Evolutionary conservation across 2,329 filamentous ascomycete genomes (phyloP).

Genomic region (Diaporthe ampelina): DNA sequence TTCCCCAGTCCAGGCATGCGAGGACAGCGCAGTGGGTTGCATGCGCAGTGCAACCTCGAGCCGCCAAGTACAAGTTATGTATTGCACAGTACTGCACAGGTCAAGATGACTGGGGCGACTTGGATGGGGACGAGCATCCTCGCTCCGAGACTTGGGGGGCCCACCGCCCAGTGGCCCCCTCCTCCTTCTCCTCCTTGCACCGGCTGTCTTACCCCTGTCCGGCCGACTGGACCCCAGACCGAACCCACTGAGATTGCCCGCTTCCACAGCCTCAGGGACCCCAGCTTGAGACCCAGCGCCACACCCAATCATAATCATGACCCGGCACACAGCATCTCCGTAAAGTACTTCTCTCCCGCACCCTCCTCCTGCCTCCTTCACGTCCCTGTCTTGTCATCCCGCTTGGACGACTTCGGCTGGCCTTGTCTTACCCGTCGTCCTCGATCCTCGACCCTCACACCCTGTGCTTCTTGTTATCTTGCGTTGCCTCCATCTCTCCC

Average conservation of each 20-base stretch:
- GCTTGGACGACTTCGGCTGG: slow-evolving; percentile 39
- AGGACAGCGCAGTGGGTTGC: slow-evolving; percentile 29
- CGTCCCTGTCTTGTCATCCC: slow-evolving; percentile 38
- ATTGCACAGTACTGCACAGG: slow-evolving; percentile 30
- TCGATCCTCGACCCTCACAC: slow-evolving; percentile 21
- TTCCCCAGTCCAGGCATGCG: slow-evolving; percentile 14
- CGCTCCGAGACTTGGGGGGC: slow-evolving; percentile 34
- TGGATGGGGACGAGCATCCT: slow-evolving; percentile 24
- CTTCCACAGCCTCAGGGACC: slow-evolving; percentile 37
- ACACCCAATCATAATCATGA: slow-evolving; percentile 39
- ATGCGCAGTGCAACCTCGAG: slow-evolving; percentile 33
- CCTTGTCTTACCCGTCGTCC: slow-evolving; percentile 40
- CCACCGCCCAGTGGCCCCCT: slow-evolving; percentile 32
- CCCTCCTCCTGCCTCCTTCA: slow-evolving; percentile 38
- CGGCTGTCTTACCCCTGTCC: slow-evolving; percentile 42
- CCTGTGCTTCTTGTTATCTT: slow-evolving; percentile 31
- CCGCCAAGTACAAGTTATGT: slow-evolving; percentile 32
- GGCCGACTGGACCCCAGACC: slow-evolving; percentile 40
- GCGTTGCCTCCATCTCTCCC: slow-evolving; percentile 21
- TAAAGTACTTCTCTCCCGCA: slow-evolving; percentile 42
- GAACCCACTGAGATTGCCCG: slow-evolving; percentile 37
- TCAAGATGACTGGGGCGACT: slow-evolving; percentile 14
- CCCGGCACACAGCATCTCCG: slow-evolving; percentile 35
- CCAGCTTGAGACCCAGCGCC: slow-evolving; percentile 38
- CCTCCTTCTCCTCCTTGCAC: slow-evolving; percentile 40